Evolutionary conservation across 1,284 basidiomycete genomes (phyloP).

Genomic region (Pseudozyma pruni): DNA sequence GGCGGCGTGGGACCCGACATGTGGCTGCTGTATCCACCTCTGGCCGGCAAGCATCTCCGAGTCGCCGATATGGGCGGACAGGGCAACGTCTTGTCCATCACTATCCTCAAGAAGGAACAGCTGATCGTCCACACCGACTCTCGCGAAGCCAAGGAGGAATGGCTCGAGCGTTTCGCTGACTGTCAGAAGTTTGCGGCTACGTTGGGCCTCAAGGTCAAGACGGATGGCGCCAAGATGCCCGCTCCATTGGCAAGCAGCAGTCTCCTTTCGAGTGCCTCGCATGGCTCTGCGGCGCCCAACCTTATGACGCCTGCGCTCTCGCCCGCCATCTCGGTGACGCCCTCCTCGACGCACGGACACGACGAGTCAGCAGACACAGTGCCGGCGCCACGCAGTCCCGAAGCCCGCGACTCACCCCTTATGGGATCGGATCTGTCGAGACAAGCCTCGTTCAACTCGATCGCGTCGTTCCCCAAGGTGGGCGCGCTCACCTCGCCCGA

Average conservation of each 20-base stretch:
- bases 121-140: slow-evolving; percentile 78
- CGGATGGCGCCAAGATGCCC: slow-evolving; percentile 14
- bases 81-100: slow-evolving; percentile 79
- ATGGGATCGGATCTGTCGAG: slow-evolving; percentile 42
- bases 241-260: slow-evolving; percentile 9
- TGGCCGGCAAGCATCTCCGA: slow-evolving; percentile 88
- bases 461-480: slow-evolving; percentile 51
- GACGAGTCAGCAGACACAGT: slow-evolving; percentile 7
- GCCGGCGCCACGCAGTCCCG: slow-evolving; percentile 8
- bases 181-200: slow-evolving; percentile 83
- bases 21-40: slow-evolving; percentile 93
- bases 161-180: slow-evolving; percentile 81
- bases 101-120: slow-evolving; percentile 88
- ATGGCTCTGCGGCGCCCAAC: slow-evolving; percentile 13
- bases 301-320: slow-evolving; percentile 40
- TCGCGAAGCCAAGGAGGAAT: slow-evolving; percentile 74
- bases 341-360: slow-evolving; percentile 40
- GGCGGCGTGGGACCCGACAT: slow-evolving; percentile 74
- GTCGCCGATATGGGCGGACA: slow-evolving; percentile 72
- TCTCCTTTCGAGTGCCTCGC: slow-evolving; percentile 5
- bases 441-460: slow-evolving; percentile 56
- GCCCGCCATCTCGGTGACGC: slow-evolving; percentile 60
- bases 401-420: slow-evolving; percentile 16
- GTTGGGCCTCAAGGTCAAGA: slow-evolving; percentile 59
- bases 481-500: slow-evolving; percentile 39